phyloP scores from a whole-genome alignment of 352 stramenopile species.

The Pythium folliculosum region DNA sequence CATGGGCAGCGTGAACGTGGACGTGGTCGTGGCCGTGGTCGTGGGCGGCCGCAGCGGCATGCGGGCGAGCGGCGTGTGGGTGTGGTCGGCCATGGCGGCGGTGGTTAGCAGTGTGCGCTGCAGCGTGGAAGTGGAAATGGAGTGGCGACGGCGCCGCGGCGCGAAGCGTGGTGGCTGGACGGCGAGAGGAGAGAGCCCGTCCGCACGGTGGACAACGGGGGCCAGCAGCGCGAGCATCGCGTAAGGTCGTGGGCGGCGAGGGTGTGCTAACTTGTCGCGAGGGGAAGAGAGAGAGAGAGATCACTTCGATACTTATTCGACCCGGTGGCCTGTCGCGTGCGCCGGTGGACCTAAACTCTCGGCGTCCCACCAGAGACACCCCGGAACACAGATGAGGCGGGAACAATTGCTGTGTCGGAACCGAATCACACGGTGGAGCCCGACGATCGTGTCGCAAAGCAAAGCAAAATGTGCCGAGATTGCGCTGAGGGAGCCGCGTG shows the following conservation, averaged over 20 bases:
- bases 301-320: neutral
- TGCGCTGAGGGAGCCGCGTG: neutral
- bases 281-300: conserved; percentile 5
- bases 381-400: conserved; percentile 25
- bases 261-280: neutral
- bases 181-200: neutral
- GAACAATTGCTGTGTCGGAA: conserved; percentile 18
- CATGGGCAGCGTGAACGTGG: conserved; percentile 18
- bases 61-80: conserved; percentile 2
- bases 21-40: neutral
- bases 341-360: conserved; percentile 3
- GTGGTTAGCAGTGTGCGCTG: neutral
- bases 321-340: conserved; percentile 21
- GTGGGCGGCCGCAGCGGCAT: conserved; percentile 2
- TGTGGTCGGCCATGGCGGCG: conserved; percentile 11
- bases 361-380: conserved; percentile 27
- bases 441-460: neutral
- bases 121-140: conserved; percentile 28
- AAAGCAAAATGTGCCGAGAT: conserved; percentile 2
- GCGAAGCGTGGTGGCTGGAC: neutral
- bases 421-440: neutral
- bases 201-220: conserved; percentile 2
- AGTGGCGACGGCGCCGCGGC: conserved; percentile 23
- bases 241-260: conserved; percentile 8
- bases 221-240: conserved; percentile 1